Conservation (phyloP, 352 stramenopile genomes). For the Peronospora farinosa region DNA sequence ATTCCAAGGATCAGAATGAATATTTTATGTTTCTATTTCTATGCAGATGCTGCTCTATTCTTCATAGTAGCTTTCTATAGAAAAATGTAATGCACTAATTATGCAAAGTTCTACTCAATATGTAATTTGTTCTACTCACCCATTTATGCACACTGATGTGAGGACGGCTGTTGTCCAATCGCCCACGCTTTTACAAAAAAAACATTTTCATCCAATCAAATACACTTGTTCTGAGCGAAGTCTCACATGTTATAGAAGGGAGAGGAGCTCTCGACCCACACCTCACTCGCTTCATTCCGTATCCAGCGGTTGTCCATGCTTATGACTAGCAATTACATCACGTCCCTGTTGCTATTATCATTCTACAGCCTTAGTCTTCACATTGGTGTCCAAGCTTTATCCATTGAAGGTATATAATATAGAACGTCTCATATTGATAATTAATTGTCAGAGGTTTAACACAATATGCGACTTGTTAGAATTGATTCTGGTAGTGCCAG, state of each 20-base stretch:
- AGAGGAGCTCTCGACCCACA: constrained; percentile 1
- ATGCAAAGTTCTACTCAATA: too few species aligned
- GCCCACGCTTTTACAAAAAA: constrained; percentile 5
- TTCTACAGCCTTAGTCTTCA: constrained; percentile 13
- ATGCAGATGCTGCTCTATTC: too few species aligned
- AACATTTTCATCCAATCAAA: neutral
- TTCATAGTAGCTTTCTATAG: too few species aligned
- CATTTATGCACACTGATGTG: neutral
- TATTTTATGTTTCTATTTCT: too few species aligned
- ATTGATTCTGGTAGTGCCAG: constrained; percentile 2
- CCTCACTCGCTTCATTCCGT: constrained; percentile 1
- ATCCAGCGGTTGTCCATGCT: neutral
- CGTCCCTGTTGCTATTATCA: constrained; percentile 10
- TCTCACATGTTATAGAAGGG: constrained; percentile 8
- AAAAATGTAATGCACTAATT: too few species aligned
- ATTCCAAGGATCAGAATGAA: neutral
- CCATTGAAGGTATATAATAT: constrained; percentile 21
- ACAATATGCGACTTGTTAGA: neutral
- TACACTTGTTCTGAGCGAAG: neutral
- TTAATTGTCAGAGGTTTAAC: constrained; percentile 21
- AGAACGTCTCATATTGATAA: neutral
- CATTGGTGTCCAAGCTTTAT: constrained; percentile 11
- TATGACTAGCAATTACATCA: constrained; percentile 8
- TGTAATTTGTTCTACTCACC: too few species aligned
- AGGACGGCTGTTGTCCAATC: constrained; percentile 5